Evolutionary conservation across 192 early-diverging fungal species (phyloP).

Genomic region (Coemansia guatemalensis): DNA sequence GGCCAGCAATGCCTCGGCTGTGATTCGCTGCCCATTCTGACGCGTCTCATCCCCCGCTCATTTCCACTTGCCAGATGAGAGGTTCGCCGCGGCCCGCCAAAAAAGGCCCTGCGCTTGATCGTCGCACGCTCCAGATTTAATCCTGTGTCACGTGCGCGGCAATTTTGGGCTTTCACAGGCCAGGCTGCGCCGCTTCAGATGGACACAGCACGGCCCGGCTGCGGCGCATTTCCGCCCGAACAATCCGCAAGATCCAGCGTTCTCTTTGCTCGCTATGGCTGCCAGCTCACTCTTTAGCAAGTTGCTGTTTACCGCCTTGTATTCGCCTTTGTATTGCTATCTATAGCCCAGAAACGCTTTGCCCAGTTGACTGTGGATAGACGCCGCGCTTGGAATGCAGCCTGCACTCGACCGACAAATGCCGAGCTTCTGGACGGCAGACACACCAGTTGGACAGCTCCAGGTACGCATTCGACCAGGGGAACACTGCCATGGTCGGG

Average conservation of each 20-base stretch:
- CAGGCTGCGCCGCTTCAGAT: neutral
- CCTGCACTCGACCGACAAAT: constrained; percentile 7
- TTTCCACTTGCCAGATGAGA: neutral
- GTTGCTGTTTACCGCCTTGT: neutral
- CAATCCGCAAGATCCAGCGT: neutral
- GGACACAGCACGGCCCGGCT: neutral
- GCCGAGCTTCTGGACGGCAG: constrained; percentile 51
- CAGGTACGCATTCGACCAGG: constrained; percentile 27
- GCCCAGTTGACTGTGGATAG: neutral
- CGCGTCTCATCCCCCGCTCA: neutral
- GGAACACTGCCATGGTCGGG: neutral
- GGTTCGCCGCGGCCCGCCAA: neutral
- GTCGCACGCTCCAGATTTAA: neutral
- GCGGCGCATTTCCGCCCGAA: neutral
- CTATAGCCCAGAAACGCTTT: neutral
- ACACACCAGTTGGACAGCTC: constrained; percentile 39
- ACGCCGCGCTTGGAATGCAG: neutral
- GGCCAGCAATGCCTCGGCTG: neutral
- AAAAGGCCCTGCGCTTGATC: neutral
- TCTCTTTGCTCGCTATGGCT: neutral
- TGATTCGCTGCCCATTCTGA: neutral
- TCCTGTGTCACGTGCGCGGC: neutral
- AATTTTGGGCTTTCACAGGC: neutral
- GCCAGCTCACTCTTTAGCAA: neutral
- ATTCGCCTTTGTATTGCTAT: neutral